Percentiles rank a stretch among this genome's conserved stretches.
Evolutionary conservation across 2,329 filamentous ascomycete species (phyloP).

Genomic region (Albifimbria verrucaria): DNA sequence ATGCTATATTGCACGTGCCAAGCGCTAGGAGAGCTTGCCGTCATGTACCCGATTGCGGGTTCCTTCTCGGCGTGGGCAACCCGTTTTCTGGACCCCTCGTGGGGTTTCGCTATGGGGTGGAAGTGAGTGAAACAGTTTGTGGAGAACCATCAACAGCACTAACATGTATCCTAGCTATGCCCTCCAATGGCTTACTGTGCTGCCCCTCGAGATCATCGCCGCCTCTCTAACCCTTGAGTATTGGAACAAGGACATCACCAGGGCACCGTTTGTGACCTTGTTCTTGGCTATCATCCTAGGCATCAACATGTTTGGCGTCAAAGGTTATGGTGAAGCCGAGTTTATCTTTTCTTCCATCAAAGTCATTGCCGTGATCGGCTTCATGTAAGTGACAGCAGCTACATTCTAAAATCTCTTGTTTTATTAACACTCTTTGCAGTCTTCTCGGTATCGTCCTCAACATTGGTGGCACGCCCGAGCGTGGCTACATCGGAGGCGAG

Average conservation of each 20-base stretch:
- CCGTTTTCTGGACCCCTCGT: slow-evolving; percentile 87
- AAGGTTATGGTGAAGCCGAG: slow-evolving; percentile 85
- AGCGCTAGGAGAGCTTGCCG: slow-evolving; percentile 85
- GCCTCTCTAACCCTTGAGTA: slow-evolving; percentile 81
- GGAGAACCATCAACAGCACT: neutral
- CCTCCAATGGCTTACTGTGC: slow-evolving; percentile 78
- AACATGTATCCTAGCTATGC: slow-evolving; percentile 61
- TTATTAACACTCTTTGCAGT: slow-evolving; percentile 34
- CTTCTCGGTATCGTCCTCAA: slow-evolving; percentile 84
- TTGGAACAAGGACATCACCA: slow-evolving; percentile 65
- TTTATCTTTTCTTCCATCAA: slow-evolving; percentile 87
- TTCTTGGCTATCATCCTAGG: slow-evolving; percentile 72
- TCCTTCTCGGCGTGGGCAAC: slow-evolving; percentile 92
- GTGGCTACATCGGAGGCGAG: slow-evolving; percentile 74
- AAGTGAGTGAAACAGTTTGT: slow-evolving; percentile 54
- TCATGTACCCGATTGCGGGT: slow-evolving; percentile 85
- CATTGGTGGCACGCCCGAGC: slow-evolving; percentile 70
- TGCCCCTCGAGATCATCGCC: slow-evolving; percentile 84
- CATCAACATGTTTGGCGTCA: slow-evolving; percentile 88
- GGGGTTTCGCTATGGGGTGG: slow-evolving; percentile 95
- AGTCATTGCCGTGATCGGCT: slow-evolving; percentile 79
- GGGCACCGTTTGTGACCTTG: slow-evolving; percentile 76
- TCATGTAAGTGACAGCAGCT: slow-evolving; percentile 60
- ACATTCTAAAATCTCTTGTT: slow-evolving; percentile 4
- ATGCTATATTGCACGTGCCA: slow-evolving; percentile 95